These are phyloP conservation scores for Pseudogymnoascus sp. DNA, from an alignment of 2,329 filamentous ascomycete genomes.

Conservation along the genomic window DNA sequence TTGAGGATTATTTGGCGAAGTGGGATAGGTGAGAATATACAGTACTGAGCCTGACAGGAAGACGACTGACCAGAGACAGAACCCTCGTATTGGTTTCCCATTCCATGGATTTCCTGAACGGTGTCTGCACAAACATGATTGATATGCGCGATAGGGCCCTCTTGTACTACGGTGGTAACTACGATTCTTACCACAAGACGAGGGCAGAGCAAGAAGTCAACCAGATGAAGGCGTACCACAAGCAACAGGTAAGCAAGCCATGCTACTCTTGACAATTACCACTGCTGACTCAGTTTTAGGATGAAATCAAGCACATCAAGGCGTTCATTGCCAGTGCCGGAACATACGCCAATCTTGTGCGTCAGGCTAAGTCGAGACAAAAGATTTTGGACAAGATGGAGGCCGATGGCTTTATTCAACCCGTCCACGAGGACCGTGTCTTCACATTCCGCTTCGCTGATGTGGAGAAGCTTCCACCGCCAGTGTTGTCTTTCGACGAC, in stretches of 20 bases:
- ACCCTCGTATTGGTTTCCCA: constrained; percentile 95
- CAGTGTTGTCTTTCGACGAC: constrained; percentile 90
- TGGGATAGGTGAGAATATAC: constrained; percentile 54
- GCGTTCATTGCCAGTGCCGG: constrained; percentile 99
- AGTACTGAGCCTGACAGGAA: background rate
- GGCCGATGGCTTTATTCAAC: constrained; percentile 96
- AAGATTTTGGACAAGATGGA: constrained; percentile 99
- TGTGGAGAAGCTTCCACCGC: constrained; percentile 97
- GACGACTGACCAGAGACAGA: constrained; percentile 34
- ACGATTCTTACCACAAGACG: constrained; percentile 96
- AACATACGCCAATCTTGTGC: constrained; percentile 99
- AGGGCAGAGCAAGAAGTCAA: constrained; percentile 90
- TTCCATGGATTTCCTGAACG: constrained; percentile 98
- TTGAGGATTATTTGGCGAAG: constrained; percentile 99
- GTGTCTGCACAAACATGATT: constrained; percentile 96
- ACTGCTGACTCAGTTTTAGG: constrained; percentile 30
- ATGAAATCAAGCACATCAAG: constrained; percentile 99
- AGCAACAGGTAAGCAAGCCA: constrained; percentile 58
- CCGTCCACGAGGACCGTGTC: constrained; percentile 73
- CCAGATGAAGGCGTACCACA: constrained; percentile 97
- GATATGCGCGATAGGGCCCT: constrained; percentile 90
- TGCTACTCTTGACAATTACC: background rate
- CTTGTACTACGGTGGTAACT: constrained; percentile 99
- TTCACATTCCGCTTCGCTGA: constrained; percentile 98
- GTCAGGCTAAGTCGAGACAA: constrained; percentile 97